These are phyloP conservation scores for Chondrus crispus DNA, from an alignment of 23 red algal genomes.

Conservation along the genomic window DNA sequence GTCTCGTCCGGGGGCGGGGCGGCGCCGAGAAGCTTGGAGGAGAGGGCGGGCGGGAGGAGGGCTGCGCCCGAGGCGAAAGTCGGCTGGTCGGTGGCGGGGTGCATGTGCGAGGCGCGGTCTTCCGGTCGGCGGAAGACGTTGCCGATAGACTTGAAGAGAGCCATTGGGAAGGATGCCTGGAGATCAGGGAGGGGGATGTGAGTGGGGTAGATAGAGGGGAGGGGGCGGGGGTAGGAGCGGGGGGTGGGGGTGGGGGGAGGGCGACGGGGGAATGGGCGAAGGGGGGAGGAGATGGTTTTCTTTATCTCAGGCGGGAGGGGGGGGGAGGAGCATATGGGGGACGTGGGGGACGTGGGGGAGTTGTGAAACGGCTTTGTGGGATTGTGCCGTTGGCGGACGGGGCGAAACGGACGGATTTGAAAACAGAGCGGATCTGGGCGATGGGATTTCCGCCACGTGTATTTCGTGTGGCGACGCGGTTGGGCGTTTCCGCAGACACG, in stretches of 20 bases:
- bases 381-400: no score
- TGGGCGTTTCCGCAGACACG: no score
- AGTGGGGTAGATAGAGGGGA: neutral
- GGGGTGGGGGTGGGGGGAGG: neutral
- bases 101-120: neutral
- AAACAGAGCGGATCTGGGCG: no score
- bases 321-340: no score
- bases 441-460: no score
- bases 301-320: no score
- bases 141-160: slow-evolving; percentile 41
- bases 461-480: no score
- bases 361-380: no score
- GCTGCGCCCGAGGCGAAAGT: neutral
- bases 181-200: neutral
- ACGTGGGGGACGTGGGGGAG: no score
- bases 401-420: no score
- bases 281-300: neutral
- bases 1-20: slow-evolving; percentile 5
- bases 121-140: slow-evolving; percentile 51
- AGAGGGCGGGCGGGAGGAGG: neutral
- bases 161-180: neutral
- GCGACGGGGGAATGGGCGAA: neutral
- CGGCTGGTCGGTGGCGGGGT: neutral
- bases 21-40: slow-evolving; percentile 14
- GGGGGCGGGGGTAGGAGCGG: neutral